phyloP scores from a whole-genome alignment of 345 rosid genomes.

The Mangifera indica region DNA sequence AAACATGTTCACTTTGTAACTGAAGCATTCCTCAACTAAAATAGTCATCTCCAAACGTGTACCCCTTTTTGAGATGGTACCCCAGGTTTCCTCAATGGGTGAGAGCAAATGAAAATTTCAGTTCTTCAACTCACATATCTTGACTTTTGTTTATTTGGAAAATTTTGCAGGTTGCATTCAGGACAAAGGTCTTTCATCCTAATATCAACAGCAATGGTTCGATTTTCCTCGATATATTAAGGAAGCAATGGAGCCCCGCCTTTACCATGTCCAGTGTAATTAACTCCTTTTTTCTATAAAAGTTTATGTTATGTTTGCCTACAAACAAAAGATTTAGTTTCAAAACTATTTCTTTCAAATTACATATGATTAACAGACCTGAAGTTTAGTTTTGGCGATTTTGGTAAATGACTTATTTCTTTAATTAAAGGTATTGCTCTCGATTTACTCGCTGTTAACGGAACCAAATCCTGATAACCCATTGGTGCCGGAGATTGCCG shows the following conservation, averaged over 20 bases:
- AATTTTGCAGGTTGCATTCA: conserved; percentile 43
- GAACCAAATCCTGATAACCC: conserved; percentile 81
- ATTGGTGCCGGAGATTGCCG: conserved; percentile 74
- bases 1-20: background rate
- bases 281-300: background rate
- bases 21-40: conserved; percentile 7
- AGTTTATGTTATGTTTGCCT: background rate
- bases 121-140: background rate
- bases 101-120: background rate
- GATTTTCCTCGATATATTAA: conserved; percentile 57
- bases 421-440: conserved; percentile 56
- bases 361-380: too few species aligned
- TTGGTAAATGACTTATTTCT: background rate
- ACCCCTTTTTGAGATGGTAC: conserved; percentile 2
- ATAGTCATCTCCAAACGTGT: background rate
- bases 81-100: background rate
- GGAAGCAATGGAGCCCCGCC: conserved; percentile 67
- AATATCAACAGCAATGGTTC: conserved; percentile 61
- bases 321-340: too few species aligned
- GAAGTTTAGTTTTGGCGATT: background rate
- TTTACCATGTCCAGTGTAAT: conserved; percentile 56
- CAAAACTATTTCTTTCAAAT: too few species aligned
- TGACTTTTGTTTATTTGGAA: background rate
- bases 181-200: conserved; percentile 55
- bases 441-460: conserved; percentile 66